Conservation (phyloP, 192 early-diverging fungal species). For the Coemansia sp. region DNA sequence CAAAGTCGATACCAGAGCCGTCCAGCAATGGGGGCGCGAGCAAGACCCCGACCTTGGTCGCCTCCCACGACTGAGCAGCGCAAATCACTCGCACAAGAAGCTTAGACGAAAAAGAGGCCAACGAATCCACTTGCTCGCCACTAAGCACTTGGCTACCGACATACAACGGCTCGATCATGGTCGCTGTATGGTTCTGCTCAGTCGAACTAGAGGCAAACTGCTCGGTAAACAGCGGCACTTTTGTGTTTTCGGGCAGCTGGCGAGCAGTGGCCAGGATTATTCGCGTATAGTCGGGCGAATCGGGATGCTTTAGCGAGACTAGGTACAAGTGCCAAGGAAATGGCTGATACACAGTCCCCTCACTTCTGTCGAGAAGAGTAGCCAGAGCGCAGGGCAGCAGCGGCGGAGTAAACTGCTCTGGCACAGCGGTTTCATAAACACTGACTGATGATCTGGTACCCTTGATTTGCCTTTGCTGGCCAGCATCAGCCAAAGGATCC, state of each 20-base stretch:
- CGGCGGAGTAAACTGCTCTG: slow-evolving; percentile 11
- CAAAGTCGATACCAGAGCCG: slow-evolving; percentile 23
- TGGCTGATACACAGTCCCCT: slow-evolving; percentile 1
- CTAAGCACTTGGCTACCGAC: slow-evolving; percentile 29
- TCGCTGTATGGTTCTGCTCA: slow-evolving; percentile 3
- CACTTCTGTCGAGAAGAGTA: not conserved
- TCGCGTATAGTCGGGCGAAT: not conserved
- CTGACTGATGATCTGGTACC: slow-evolving; percentile 24
- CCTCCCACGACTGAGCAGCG: slow-evolving; percentile 50
- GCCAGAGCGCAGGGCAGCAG: not conserved
- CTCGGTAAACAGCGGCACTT: slow-evolving; percentile 27
- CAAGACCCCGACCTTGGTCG: slow-evolving; percentile 55
- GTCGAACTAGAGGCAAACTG: slow-evolving; percentile 17
- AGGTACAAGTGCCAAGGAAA: slow-evolving; percentile 30
- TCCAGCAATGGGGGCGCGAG: slow-evolving; percentile 53
- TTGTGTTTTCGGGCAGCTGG: slow-evolving; percentile 17
- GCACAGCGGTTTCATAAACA: slow-evolving; percentile 15
- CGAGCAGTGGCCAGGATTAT: slow-evolving; percentile 19
- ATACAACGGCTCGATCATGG: slow-evolving; percentile 9
- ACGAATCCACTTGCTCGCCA: slow-evolving; percentile 30
- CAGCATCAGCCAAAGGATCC: not conserved
- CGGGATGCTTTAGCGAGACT: slow-evolving; percentile 22
- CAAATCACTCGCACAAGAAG: slow-evolving; percentile 51
- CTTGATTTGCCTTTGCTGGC: slow-evolving; percentile 11
- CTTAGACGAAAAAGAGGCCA: slow-evolving; percentile 57